These are phyloP conservation scores for Pulicaria dysenterica DNA, from an alignment of 129 eudicot genomes.

Conservation along the genomic window DNA sequence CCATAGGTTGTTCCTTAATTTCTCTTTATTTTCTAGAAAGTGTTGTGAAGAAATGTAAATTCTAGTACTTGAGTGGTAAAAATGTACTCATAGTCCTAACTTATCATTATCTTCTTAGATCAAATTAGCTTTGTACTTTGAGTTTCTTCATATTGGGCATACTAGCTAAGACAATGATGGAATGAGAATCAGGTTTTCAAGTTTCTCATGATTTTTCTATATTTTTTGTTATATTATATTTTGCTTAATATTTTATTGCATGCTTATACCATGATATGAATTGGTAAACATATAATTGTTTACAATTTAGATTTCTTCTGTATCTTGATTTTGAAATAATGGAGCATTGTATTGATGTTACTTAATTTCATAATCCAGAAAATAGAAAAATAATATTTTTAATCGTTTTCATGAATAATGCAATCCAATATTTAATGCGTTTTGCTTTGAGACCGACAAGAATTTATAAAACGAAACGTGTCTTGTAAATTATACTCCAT, in stretches of 20 bases:
- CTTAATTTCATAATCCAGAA: background rate
- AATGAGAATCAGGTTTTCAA: constrained; percentile 31
- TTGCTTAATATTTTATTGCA: background rate
- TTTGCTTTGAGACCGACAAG: constrained; percentile 34
- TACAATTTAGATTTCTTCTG: background rate
- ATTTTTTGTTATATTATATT: background rate
- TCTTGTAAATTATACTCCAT: background rate
- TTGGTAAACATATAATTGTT: background rate
- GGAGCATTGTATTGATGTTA: background rate
- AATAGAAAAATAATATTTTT: background rate
- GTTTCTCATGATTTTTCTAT: background rate
- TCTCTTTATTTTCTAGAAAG: constrained; percentile 5
- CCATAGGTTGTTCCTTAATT: background rate
- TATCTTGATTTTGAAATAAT: constrained; percentile 12
- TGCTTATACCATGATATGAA: constrained; percentile 7
- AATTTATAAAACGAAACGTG: constrained; percentile 28
- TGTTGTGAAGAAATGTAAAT: constrained; percentile 38
- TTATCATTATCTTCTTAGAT: constrained; percentile 29
- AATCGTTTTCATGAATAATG: constrained; percentile 14
- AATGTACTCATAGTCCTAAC: constrained; percentile 24
- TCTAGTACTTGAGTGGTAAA: constrained; percentile 17
- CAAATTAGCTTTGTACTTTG: constrained; percentile 14
- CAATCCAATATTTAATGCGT: constrained; percentile 34
- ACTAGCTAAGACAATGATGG: constrained; percentile 32
- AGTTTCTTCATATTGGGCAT: constrained; percentile 25